Evolutionary conservation across 108 stramenopile genomes (phyloP), one percentile per base, ranked within the genome.

Genomic region (Schizochytrium sp.): DNA sequence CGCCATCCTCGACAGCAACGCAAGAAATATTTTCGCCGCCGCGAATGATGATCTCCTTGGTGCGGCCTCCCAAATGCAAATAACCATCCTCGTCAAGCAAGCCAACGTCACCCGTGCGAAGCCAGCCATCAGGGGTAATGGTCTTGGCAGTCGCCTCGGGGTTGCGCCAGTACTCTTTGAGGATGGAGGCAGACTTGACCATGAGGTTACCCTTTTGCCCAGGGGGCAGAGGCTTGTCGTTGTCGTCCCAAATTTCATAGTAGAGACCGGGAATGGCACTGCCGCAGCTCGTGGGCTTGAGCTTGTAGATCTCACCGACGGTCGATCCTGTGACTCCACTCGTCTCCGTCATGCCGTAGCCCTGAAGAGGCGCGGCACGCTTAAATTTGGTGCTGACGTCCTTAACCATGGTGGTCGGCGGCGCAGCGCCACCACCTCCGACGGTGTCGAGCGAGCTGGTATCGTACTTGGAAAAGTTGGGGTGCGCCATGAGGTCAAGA

Each of bases 111-210:
- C 96, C 96, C 14, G 96, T 97, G 72, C 95, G 92, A 6, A 97
- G 93, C 92, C 93, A 97, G 88, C 95, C 95, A 88, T 95, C 95
- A 19, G 92, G 94, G 1, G 95, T 95, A 45, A 96, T 91, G 23
- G 96, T 89, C 87, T 96, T 95, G 60, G 94, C 94, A 88, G 95
- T 95, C 25, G 96, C 96, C 60, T 96, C 96, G 12, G 92, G 90
- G 87, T 96, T 96, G 90, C 95, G 95, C 92, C 71, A 95, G 92
- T 96, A 96, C 51, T 95, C 95, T 94, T 94, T 95, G 94, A 96
- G 43, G 19, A 88, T 3, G 43, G 59, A 55, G 10, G 60, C 60
- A 16, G 48, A 60, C 34, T 60, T 60, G n/a, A 88, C 53, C 88
- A 60, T 63, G 60, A 88, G 23, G 43, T 69, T 44, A 8, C 88